These are phyloP conservation scores for Trypanosoma melophagium DNA, from an alignment of 208 protist species.

Conservation along the genomic window DNA sequence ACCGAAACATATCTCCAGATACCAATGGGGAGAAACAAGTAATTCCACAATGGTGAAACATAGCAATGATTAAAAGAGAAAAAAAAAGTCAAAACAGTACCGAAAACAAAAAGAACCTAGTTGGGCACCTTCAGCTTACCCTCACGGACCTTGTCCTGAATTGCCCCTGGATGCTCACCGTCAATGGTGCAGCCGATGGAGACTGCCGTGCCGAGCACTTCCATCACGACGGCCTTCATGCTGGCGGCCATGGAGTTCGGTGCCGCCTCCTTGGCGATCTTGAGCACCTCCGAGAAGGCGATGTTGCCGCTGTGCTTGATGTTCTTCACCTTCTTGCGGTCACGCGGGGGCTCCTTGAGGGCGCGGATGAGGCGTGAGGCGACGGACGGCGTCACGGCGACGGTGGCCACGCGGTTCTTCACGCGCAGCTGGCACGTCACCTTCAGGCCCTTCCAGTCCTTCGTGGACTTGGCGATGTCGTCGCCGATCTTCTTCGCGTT, in stretches of 20 bases:
- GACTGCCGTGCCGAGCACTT: constrained; percentile 98
- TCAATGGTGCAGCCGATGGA: constrained; percentile 99
- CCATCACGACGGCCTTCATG: constrained; percentile 96
- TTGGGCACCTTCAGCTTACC: constrained; percentile 93
- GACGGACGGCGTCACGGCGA: constrained; percentile 96
- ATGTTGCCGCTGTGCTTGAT: constrained; percentile 99
- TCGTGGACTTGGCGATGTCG: constrained; percentile 98
- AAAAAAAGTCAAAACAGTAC: too few relatives aligned
- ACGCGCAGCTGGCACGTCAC: constrained; percentile 98
- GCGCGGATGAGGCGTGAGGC: constrained; percentile 97
- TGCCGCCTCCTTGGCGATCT: constrained; percentile 96
- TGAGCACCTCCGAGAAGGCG: constrained; percentile 95
- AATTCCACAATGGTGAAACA: too few relatives aligned
- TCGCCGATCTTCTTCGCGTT: constrained; percentile 99
- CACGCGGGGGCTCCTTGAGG: constrained; percentile 98
- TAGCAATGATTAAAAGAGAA: too few relatives aligned
- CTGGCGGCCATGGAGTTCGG: constrained; percentile 93
- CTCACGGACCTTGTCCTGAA: constrained; percentile 93
- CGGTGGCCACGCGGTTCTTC: constrained; percentile 98
- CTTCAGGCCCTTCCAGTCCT: constrained; percentile 99
- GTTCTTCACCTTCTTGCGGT: constrained; percentile 99
- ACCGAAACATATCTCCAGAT: too few relatives aligned
- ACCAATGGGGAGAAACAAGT: too few relatives aligned
- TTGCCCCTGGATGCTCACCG: constrained; percentile 90
- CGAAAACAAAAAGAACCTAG: constrained; percentile 69